Evolutionary conservation across 352 stramenopile species (phyloP).

Genomic region (Achlya hypogyna): DNA sequence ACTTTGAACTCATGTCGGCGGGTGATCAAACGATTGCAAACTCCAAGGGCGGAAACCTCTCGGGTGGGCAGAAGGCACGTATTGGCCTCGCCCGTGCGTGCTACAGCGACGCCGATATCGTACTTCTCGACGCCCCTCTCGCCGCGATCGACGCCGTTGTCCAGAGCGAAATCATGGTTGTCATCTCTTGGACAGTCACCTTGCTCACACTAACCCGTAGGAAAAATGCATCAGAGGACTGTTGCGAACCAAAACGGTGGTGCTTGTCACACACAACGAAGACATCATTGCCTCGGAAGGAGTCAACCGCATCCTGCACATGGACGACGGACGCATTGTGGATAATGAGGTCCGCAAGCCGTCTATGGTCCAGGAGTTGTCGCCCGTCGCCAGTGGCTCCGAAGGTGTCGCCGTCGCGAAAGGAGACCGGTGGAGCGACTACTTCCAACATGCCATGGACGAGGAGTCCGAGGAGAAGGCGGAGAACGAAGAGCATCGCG

Average conservation of each 20-base stretch:
- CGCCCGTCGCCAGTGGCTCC: neutral
- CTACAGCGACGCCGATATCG: conserved; percentile 46
- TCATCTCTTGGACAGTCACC: neutral
- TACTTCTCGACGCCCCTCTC: conserved; percentile 42
- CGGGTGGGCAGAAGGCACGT: conserved; percentile 42
- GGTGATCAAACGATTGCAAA: conserved; percentile 37
- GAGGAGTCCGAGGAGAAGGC: neutral
- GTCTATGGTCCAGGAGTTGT: neutral
- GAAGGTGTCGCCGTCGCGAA: neutral
- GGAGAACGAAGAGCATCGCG: neutral
- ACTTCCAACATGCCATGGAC: conserved; percentile 6
- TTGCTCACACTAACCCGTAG: neutral
- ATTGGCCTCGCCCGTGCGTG: conserved; percentile 46
- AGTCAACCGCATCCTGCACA: conserved; percentile 25
- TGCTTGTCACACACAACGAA: conserved; percentile 45
- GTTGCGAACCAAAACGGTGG: conserved; percentile 40
- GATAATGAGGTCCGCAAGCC: neutral
- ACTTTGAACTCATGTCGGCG: conserved; percentile 28
- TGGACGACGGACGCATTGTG: neutral
- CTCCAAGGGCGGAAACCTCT: conserved; percentile 46
- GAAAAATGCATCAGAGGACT: conserved; percentile 44
- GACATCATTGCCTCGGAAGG: conserved; percentile 38
- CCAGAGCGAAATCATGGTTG: conserved; percentile 41
- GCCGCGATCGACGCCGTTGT: conserved; percentile 49
- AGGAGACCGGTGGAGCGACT: neutral